Conservation (phyloP, 2,329 filamentous ascomycete species). For the Parascedosporium putredinis region DNA sequence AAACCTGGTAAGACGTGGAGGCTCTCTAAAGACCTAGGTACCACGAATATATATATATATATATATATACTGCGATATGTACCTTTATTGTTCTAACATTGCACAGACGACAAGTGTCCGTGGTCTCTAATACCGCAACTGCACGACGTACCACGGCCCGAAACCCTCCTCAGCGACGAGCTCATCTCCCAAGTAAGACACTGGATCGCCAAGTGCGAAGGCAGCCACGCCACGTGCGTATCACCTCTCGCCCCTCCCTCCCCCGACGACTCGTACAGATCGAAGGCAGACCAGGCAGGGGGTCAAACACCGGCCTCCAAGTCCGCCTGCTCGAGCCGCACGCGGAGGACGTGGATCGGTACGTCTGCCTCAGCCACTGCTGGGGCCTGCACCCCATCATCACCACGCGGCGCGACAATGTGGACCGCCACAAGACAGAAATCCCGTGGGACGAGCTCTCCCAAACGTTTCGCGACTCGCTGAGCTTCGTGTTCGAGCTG, state of each 20-base stretch:
- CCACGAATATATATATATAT: no score
- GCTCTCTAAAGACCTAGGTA: no score
- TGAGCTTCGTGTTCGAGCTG: slow-evolving; percentile 9
- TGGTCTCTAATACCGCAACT: neutral
- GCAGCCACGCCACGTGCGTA: neutral
- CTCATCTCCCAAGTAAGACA: neutral
- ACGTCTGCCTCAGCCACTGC: slow-evolving; percentile 15
- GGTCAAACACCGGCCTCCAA: neutral
- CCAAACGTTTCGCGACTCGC: slow-evolving; percentile 11
- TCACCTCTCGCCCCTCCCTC: neutral
- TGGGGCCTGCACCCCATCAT: slow-evolving; percentile 25
- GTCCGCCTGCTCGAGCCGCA: neutral
- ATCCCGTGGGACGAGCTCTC: slow-evolving; percentile 12
- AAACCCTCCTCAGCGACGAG: neutral
- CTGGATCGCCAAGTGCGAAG: neutral
- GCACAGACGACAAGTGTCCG: no score
- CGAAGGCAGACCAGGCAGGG: neutral
- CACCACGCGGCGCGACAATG: slow-evolving; percentile 11
- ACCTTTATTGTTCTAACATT: no score
- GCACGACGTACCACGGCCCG: neutral
- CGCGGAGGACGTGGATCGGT: neutral
- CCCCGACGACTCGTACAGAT: neutral
- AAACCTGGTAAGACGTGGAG: neutral
- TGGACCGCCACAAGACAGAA: slow-evolving; percentile 4
- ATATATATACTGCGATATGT: no score